Base-by-base conservation (phyloP, 2,329 filamentous ascomycete species). In the Neonectria faginata region DNA sequence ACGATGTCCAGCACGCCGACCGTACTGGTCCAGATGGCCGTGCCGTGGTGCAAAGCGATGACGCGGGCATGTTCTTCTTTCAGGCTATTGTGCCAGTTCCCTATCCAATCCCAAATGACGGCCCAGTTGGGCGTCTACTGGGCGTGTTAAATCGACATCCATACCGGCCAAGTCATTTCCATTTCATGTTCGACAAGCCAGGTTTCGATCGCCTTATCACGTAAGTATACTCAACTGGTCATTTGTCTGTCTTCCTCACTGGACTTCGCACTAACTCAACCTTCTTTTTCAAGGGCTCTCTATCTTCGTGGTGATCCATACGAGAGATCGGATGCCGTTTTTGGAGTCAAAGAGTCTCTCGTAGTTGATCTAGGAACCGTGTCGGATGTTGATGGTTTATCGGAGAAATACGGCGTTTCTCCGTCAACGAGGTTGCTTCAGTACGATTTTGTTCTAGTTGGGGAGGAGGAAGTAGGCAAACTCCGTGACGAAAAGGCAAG, bases 81-180 rank as follows among this genome's bases (percentile, higher is more conserved):
- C 90, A 89, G 74, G 92, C 90, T 0, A 93, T 97, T 76, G 89
- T 90, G 66, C 94, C 94, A 0, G 93, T 97, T 64, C 89, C 90
- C 60, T 97, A 97, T 78, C 91, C 92, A 0, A 95, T 97, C 73
- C 92, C 93, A 2, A 85, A 92, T 73, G 92, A 97, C 78, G 92
- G 92, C 7, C 93, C 94, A 0, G 93, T 97, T 1, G 94, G 92
- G 0, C 87, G 88, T 79, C 77, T 96, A 70, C 79, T 96, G 73
- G 81, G 82, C 75, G 77, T 81, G 74, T 76, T 96, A 72, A 84
- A 86, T 27, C 82, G 93, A 22, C 92, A 96, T 80, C 88, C 89
- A 62, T 94, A 89, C 81, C 82, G 92, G 56, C 92, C 92, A 2
- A 88, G 89, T 27, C 92, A 96, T 79, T 87, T 95, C 83, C 92